These are phyloP conservation scores for Ceratobasidium sp. DNA, from an alignment of 1,284 basidiomycete genomes.

Conservation along the genomic window DNA sequence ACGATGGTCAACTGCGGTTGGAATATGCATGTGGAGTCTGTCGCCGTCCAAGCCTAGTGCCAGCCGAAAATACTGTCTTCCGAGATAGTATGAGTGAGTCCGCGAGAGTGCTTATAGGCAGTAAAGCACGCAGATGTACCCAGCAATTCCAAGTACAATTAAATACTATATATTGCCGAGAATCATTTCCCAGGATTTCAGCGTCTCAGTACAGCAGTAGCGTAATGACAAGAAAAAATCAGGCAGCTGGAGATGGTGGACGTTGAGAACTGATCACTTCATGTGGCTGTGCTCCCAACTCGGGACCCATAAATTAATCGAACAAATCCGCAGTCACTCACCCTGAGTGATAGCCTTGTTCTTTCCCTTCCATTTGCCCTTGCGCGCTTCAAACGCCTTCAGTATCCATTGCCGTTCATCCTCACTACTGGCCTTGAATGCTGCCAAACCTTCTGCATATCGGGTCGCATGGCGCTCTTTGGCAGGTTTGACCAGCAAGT, in stretches of 20 bases:
- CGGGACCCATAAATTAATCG: background rate
- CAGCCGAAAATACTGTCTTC: background rate
- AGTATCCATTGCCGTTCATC: constrained; percentile 59
- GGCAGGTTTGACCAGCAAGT: constrained; percentile 55
- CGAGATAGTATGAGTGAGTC: no score
- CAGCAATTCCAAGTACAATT: background rate
- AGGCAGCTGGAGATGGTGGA: background rate
- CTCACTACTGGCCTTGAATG: constrained; percentile 56
- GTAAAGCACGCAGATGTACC: background rate
- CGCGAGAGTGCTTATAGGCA: no score
- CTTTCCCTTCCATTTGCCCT: constrained; percentile 57
- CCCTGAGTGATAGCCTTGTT: constrained; percentile 48
- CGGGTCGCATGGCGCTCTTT: constrained; percentile 58
- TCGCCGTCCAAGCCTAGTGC: background rate
- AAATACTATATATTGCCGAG: background rate
- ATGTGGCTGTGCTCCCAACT: background rate
- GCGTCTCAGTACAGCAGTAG: background rate
- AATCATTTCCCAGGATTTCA: background rate
- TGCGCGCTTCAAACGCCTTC: constrained; percentile 59
- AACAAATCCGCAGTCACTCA: background rate
- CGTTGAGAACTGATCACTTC: background rate
- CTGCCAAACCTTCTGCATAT: constrained; percentile 60
- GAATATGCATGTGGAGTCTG: background rate
- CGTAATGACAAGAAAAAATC: background rate
- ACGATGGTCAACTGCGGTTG: background rate